Evolutionary conservation across 768 basidiomycete genomes (phyloP).

Genomic region (Pleurotus tuber-regium): DNA sequence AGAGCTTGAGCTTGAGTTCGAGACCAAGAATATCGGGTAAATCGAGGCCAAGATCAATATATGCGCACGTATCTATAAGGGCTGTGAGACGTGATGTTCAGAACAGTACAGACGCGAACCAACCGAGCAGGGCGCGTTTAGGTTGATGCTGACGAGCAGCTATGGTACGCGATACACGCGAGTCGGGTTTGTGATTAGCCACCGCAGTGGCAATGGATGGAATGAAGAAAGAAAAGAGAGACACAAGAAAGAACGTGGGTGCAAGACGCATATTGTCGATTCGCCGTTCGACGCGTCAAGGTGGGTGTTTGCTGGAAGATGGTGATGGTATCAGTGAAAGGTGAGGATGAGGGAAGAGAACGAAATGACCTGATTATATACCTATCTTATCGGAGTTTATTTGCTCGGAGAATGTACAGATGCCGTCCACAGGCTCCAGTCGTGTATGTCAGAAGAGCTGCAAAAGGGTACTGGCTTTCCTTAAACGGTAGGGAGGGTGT

Average conservation of each 20-base stretch:
- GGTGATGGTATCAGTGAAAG: slow-evolving; percentile 3
- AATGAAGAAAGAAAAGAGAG: slow-evolving; percentile 9
- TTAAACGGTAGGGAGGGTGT: no score
- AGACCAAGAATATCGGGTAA: slow-evolving; percentile 9
- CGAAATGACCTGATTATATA: slow-evolving; percentile 1
- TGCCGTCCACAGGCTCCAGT: no score
- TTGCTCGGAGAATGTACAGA: neutral
- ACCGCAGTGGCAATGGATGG: neutral
- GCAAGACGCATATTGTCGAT: slow-evolving; percentile 13
- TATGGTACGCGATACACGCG: slow-evolving; percentile 6
- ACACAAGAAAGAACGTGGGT: slow-evolving; percentile 12
- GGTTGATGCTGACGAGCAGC: slow-evolving; percentile 10
- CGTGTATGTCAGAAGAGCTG: no score
- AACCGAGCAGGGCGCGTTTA: slow-evolving; percentile 9
- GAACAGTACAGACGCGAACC: neutral
- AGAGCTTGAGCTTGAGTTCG: slow-evolving; percentile 8
- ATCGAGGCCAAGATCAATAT: slow-evolving; percentile 9
- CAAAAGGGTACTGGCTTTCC: neutral
- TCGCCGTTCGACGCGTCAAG: slow-evolving; percentile 1
- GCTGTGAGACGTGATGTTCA: neutral
- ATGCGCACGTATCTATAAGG: slow-evolving; percentile 12
- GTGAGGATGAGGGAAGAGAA: neutral
- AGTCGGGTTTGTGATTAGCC: neutral
- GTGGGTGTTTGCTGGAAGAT: neutral
- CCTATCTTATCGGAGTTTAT: neutral